Conservation (phyloP, 257 asterid genomes). For the Nicotiana noctiflora region DNA sequence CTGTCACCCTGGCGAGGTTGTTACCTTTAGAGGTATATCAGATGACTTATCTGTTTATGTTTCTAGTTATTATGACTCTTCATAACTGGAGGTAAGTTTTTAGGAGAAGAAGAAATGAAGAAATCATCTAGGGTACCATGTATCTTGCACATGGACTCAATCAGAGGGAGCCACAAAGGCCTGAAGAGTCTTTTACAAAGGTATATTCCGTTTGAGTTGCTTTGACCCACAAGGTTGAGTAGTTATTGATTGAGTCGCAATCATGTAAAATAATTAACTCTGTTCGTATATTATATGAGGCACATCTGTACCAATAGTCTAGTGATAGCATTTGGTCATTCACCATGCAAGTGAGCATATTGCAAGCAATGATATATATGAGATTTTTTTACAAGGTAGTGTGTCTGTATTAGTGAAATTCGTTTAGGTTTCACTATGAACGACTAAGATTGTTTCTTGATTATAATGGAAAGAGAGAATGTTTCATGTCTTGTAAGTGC, state of each 20-base stretch:
- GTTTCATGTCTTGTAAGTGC: constrained; percentile 23
- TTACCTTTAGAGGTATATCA: constrained; percentile 40
- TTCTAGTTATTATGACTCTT: constrained; percentile 10
- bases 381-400: not conserved
- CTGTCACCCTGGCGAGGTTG: constrained; percentile 85
- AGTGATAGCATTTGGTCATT: constrained; percentile 1
- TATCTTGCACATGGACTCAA: constrained; percentile 89
- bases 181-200: constrained; percentile 51
- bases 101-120: constrained; percentile 43
- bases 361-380: not conserved
- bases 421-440: not conserved
- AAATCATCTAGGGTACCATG: constrained; percentile 45
- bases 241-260: constrained; percentile 3
- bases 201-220: constrained; percentile 31
- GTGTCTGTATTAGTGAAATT: not conserved
- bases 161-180: constrained; percentile 70
- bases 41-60: constrained; percentile 5
- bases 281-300: not conserved
- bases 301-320: not conserved
- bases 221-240: not conserved
- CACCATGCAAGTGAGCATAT: not conserved
- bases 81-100: constrained; percentile 19
- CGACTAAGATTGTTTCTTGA: not conserved
- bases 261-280: not conserved
- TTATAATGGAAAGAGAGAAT: not conserved